Evolutionary conservation across 2,329 filamentous ascomycete genomes (phyloP).

Genomic region (Orbilia oligospora): DNA sequence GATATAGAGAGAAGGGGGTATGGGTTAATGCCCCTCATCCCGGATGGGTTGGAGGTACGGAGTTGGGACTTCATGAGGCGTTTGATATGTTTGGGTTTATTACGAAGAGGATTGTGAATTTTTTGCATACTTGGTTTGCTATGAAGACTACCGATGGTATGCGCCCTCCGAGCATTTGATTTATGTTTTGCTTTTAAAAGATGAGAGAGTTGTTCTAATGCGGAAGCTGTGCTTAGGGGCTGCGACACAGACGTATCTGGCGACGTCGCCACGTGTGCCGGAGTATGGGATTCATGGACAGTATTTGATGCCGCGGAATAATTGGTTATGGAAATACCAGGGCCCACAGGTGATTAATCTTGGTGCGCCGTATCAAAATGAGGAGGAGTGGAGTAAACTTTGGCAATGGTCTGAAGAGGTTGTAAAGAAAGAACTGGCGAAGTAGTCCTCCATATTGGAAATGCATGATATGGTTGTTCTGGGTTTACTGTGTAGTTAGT

Average conservation of each 20-base stretch:
- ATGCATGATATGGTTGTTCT: background rate
- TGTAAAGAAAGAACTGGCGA: constrained; percentile 45
- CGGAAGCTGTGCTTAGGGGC: constrained; percentile 51
- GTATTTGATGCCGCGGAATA: constrained; percentile 58
- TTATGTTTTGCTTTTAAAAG: background rate
- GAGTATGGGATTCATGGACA: constrained; percentile 59
- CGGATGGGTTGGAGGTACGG: constrained; percentile 52
- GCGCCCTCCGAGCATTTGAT: constrained; percentile 1
- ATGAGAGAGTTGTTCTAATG: constrained; percentile 13
- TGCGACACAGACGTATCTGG: constrained; percentile 61
- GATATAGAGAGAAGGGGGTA: constrained; percentile 73
- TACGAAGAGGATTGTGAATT: constrained; percentile 2
- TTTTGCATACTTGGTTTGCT: constrained; percentile 18
- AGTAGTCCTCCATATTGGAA: background rate
- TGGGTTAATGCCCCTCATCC: constrained; percentile 64
- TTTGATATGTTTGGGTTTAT: constrained; percentile 35
- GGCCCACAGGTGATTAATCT: constrained; percentile 55
- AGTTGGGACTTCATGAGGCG: constrained; percentile 36
- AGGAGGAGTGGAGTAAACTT: constrained; percentile 60
- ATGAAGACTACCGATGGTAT: constrained; percentile 38
- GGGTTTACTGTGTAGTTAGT: background rate
- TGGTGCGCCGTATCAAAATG: constrained; percentile 45
- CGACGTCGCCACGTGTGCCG: constrained; percentile 48
- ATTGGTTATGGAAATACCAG: constrained; percentile 58
- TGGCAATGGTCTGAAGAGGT: constrained; percentile 62